These are phyloP conservation scores for Climacium dendroides DNA, from an alignment of 225 moss, liverwort and hornwort genomes.

Conservation along the genomic window DNA sequence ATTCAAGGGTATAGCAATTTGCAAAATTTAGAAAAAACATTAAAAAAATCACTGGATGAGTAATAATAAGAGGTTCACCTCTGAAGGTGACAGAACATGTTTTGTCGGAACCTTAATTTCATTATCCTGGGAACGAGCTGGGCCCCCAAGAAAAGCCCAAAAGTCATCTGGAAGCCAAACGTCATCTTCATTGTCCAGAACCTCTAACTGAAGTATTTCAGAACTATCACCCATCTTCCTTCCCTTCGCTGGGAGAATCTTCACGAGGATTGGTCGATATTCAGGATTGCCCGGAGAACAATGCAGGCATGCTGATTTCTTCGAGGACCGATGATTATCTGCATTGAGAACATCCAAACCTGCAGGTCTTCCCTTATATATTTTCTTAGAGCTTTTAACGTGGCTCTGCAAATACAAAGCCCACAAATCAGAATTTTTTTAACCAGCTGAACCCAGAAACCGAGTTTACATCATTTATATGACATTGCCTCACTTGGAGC, in stretches of 20 bases:
- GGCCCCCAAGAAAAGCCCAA: slow-evolving; percentile 37
- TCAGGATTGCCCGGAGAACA: slow-evolving; percentile 16
- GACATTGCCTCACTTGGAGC: background rate
- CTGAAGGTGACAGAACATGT: slow-evolving; percentile 23
- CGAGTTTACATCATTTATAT: background rate
- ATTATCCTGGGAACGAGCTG: background rate
- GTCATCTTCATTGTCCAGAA: background rate
- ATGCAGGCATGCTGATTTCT: slow-evolving; percentile 3
- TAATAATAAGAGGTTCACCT: slow-evolving; percentile 10
- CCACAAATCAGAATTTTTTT: background rate
- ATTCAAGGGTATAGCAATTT: background rate
- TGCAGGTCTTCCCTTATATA: slow-evolving; percentile 17
- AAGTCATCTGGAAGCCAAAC: slow-evolving; percentile 26
- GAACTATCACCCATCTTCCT: slow-evolving; percentile 18
- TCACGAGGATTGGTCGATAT: slow-evolving; percentile 29
- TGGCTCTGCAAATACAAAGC: slow-evolving; percentile 6
- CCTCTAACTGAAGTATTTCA: slow-evolving; percentile 34
- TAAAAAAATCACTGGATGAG: background rate
- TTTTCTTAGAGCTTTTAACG: background rate
- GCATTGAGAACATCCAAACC: slow-evolving; percentile 23
- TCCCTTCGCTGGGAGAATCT: slow-evolving; percentile 16
- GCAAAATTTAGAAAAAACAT: background rate
- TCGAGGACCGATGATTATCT: background rate
- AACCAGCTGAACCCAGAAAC: background rate
- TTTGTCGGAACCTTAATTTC: slow-evolving; percentile 1